Evolutionary conservation across 2,329 filamentous ascomycete genomes (phyloP).

Genomic region (Aspergillus fructus): DNA sequence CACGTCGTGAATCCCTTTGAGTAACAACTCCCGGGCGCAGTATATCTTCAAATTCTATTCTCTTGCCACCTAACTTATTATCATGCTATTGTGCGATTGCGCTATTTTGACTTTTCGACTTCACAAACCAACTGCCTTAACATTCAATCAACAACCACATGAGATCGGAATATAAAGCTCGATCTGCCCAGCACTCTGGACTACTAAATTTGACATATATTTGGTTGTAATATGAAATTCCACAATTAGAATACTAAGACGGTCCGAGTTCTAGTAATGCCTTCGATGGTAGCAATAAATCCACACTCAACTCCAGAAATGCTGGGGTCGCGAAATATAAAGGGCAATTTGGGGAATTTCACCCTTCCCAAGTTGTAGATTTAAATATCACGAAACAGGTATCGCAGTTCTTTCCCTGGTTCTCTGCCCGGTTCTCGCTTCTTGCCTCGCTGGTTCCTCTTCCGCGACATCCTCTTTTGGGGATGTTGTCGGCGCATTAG

Average conservation of each 20-base stretch:
- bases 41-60: background rate
- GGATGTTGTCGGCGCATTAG: constrained; percentile 39
- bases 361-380: background rate
- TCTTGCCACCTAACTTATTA: background rate
- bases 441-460: constrained; percentile 30
- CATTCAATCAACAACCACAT: background rate
- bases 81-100: background rate
- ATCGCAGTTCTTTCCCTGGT: constrained; percentile 20
- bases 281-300: background rate
- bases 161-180: background rate
- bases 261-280: background rate
- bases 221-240: background rate
- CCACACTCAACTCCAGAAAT: background rate
- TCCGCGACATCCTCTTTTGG: constrained; percentile 21
- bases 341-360: no score
- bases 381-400: constrained; percentile 5
- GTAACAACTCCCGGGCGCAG: background rate
- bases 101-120: background rate
- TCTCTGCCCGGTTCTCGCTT: constrained; percentile 30
- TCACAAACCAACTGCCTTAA: background rate
- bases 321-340: background rate
- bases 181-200: background rate
- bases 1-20: background rate
- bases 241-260: background rate
- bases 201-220: background rate